phyloP scores from a whole-genome alignment of 2,329 filamentous ascomycete genomes.

The Aspergillus clavatus region DNA sequence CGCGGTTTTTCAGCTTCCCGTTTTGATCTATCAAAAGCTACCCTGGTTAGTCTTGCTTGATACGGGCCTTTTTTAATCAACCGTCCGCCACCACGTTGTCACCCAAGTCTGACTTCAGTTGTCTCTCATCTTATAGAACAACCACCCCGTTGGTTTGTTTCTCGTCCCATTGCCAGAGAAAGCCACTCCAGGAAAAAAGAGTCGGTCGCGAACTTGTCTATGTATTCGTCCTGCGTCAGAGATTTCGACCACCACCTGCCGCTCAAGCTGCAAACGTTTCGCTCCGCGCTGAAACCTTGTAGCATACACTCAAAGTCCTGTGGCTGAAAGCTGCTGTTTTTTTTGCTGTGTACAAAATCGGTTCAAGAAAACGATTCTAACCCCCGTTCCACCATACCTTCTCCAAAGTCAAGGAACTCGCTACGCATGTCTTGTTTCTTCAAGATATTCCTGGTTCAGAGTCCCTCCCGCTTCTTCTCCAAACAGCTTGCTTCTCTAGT shows the following conservation, averaged over 20 bases:
- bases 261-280: conserved; percentile 95
- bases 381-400: conserved; percentile 34
- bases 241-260: conserved; percentile 91
- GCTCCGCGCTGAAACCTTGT: conserved; percentile 91
- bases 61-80: conserved; percentile 3
- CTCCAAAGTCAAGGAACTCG: conserved; percentile 18
- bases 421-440: conserved; percentile 58
- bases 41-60: conserved; percentile 18
- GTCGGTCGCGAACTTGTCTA: conserved; percentile 62
- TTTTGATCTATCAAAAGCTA: conserved; percentile 8
- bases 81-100: conserved; percentile 3
- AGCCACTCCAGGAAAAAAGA: conserved; percentile 27
- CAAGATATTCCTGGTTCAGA: conserved; percentile 43
- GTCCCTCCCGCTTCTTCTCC: conserved; percentile 32
- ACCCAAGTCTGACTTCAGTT: conserved; percentile 14
- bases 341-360: conserved; percentile 23
- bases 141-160: conserved; percentile 30
- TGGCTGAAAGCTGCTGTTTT: conserved; percentile 62
- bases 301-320: conserved; percentile 83
- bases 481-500: conserved; percentile 26
- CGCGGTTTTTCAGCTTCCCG: conserved; percentile 5
- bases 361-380: conserved; percentile 17
- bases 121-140: conserved; percentile 17
- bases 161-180: conserved; percentile 35
- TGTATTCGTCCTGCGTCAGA: conserved; percentile 97